These are phyloP conservation scores for Tulasnella sp. DNA, from an alignment of 768 basidiomycete species.

Conservation along the genomic window DNA sequence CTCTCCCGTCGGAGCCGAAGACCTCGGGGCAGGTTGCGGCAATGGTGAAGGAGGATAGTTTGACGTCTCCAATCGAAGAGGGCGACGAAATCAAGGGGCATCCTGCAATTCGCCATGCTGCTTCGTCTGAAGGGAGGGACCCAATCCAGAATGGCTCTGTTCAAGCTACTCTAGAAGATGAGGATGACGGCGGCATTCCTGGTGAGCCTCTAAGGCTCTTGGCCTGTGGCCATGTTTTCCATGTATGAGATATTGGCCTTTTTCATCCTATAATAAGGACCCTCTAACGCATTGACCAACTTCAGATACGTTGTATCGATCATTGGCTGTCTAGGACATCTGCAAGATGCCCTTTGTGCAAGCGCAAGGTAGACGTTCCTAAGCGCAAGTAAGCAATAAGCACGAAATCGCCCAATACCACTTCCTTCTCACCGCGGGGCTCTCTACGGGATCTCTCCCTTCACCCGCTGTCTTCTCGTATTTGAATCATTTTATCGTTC, in stretches of 20 bases:
- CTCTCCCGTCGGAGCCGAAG: not conserved
- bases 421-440: too few species aligned
- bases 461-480: too few species aligned
- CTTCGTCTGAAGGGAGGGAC: constrained; percentile 30
- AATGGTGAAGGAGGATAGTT: not conserved
- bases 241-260: constrained; percentile 50
- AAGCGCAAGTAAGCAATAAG: not conserved
- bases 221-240: constrained; percentile 83
- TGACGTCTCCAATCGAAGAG: not conserved
- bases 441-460: too few species aligned
- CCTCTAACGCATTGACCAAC: constrained; percentile 27
- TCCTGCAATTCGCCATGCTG: constrained; percentile 38
- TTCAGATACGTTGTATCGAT: constrained; percentile 79
- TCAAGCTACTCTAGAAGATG: constrained; percentile 30
- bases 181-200: constrained; percentile 39
- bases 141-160: constrained; percentile 29
- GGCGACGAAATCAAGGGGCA: constrained; percentile 28
- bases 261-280: not conserved
- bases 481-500: too few species aligned
- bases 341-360: constrained; percentile 84
- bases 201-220: constrained; percentile 67
- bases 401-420: not conserved
- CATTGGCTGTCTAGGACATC: constrained; percentile 84
- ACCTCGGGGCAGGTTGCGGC: not conserved
- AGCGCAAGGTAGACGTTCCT: constrained; percentile 56